phyloP scores from a whole-genome alignment of 495 filamentous ascomycete genomes.

The Lasiosphaeriaceae sp. region DNA sequence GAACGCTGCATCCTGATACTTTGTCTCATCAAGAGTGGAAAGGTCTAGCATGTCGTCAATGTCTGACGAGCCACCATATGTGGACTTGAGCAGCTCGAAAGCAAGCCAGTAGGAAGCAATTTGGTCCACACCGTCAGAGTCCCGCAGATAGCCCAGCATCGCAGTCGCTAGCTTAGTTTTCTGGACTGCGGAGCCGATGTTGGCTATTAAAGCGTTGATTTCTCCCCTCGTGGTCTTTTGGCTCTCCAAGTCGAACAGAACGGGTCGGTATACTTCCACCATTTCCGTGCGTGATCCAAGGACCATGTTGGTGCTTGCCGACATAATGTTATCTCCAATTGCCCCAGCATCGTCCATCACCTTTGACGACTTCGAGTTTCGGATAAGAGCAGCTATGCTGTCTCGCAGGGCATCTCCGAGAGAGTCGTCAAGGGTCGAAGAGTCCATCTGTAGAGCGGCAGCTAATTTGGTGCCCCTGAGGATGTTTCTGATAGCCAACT shows the following conservation, averaged over 20 bases:
- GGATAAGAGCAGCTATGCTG: conserved; percentile 47
- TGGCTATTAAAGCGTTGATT: conserved; percentile 43
- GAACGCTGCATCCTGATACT: conserved; percentile 52
- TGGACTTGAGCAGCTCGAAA: conserved; percentile 61
- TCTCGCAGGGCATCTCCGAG: conserved; percentile 62
- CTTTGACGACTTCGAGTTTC: conserved; percentile 31
- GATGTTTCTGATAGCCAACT: conserved; percentile 67
- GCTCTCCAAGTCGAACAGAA: conserved; percentile 62
- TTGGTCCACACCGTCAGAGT: conserved; percentile 49
- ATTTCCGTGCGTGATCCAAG: conserved; percentile 20
- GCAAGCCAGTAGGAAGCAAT: conserved; percentile 81
- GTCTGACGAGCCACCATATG: conserved; percentile 43
- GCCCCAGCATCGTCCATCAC: conserved; percentile 17
- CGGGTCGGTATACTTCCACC: conserved; percentile 50
- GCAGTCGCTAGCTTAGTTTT: conserved; percentile 49
- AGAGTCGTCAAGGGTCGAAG: conserved; percentile 63
- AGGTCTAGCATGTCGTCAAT: conserved; percentile 66
- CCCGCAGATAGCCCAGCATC: conserved; percentile 56
- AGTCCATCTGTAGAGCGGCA: conserved; percentile 59
- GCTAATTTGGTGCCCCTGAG: conserved; percentile 69
- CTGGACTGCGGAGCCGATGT: conserved; percentile 38
- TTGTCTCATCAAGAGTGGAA: conserved; percentile 33
- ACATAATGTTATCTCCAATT: conserved; percentile 10
- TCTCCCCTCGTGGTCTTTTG: conserved; percentile 58
- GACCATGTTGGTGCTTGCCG: conserved; percentile 16